Percentiles rank a stretch among this genome's conserved stretches.
phyloP scores from a whole-genome alignment of 2,329 filamentous ascomycete genomes.

The Colletotrichum camelliae region DNA sequence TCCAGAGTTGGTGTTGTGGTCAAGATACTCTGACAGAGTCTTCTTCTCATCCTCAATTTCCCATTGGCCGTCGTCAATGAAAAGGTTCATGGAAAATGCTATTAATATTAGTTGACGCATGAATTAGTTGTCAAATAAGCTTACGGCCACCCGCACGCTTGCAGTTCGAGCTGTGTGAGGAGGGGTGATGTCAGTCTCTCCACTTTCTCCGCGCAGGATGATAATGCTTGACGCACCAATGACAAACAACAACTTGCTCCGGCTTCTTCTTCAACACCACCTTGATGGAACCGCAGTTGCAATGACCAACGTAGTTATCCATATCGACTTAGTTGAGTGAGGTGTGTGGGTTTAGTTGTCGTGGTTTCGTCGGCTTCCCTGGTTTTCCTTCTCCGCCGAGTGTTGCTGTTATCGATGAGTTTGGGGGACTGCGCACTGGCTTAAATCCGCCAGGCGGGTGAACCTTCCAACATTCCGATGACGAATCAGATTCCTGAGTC shows the following conservation, averaged over 20 bases:
- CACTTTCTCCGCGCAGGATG: neutral
- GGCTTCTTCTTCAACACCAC: constrained; percentile 3
- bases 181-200: neutral
- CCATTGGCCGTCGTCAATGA: neutral
- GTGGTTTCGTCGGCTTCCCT: neutral
- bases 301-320: constrained; percentile 2
- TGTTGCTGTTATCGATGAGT: neutral
- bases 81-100: constrained; percentile 16
- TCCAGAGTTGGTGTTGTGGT: constrained; percentile 9
- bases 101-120: neutral
- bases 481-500: neutral
- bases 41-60: neutral
- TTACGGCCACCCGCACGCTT: constrained; percentile 14
- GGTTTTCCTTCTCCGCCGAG: neutral
- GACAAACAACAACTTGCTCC: neutral
- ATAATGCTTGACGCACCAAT: neutral
- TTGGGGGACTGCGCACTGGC: neutral
- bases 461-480: neutral
- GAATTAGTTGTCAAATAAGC: neutral
- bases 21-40: neutral
- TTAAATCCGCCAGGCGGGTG: neutral
- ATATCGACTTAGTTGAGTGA: neutral
- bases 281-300: constrained; percentile 12
- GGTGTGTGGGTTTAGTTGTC: neutral
- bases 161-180: constrained; percentile 3